A percentile compares a stretch with the other conserved stretches of the same genome.
Evolutionary conservation across 495 filamentous ascomycete species (phyloP).

Genomic region (Aspergillus heteromorphus): DNA sequence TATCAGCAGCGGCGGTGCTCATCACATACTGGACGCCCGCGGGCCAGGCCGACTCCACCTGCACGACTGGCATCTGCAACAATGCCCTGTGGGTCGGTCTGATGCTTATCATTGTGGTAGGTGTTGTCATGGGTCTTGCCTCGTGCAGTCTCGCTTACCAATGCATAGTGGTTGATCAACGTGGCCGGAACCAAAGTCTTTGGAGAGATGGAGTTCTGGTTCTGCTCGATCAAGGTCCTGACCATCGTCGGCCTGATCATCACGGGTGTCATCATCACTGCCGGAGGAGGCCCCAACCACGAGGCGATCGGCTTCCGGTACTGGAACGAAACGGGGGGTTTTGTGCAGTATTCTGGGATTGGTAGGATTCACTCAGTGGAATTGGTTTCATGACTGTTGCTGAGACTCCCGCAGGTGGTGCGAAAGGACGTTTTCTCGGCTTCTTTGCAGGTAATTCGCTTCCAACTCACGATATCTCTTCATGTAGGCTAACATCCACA

Average conservation of each 20-base stretch:
- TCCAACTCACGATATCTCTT: neutral
- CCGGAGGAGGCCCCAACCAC: conserved; percentile 35
- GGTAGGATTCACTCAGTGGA: neutral
- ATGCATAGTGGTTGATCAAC: conserved; percentile 9
- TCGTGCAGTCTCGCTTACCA: neutral
- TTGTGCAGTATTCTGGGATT: conserved; percentile 18
- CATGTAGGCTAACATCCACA: neutral
- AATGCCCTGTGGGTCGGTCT: conserved; percentile 23
- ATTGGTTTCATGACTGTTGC: neutral
- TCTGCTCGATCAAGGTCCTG: conserved; percentile 23
- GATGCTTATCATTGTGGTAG: conserved; percentile 15
- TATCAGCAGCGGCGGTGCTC: conserved; percentile 39
- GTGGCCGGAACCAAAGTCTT: conserved; percentile 17
- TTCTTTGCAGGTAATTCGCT: conserved; percentile 12
- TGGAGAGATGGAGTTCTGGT: conserved; percentile 26
- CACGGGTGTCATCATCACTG: conserved; percentile 20
- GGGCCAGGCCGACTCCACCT: conserved; percentile 16
- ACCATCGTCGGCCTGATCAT: conserved; percentile 24
- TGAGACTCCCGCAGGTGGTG: conserved; percentile 10
- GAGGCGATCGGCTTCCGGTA: conserved; percentile 26
- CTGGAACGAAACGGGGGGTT: conserved; percentile 21
- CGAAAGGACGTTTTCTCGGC: conserved; percentile 14
- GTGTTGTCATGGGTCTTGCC: neutral
- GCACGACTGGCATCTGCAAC: conserved; percentile 22
- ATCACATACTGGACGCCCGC: conserved; percentile 37